Conservation (phyloP, 495 filamentous ascomycete species). For the Trichoderma virens region DNA sequence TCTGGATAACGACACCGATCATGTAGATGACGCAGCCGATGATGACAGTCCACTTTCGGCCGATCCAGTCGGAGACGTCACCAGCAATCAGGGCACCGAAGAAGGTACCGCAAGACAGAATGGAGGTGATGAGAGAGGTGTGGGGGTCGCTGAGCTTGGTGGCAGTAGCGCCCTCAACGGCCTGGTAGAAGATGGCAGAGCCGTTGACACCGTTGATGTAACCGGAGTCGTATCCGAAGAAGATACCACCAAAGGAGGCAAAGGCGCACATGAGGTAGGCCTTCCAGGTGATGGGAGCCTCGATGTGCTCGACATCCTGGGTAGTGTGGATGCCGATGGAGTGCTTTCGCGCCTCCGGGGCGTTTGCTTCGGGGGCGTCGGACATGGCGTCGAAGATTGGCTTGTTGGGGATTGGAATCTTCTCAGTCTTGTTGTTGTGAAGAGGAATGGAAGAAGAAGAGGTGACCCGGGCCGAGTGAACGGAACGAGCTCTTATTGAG, state of each 20-base stretch:
- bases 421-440: background rate
- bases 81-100: conserved; percentile 57
- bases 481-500: background rate
- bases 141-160: conserved; percentile 20
- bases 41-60: conserved; percentile 54
- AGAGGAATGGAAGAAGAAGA: background rate
- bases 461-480: conserved; percentile 1
- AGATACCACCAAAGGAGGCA: conserved; percentile 53
- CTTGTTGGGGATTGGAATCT: background rate
- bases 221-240: conserved; percentile 52
- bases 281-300: conserved; percentile 58
- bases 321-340: conserved; percentile 8
- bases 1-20: conserved; percentile 52
- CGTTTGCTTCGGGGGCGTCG: background rate
- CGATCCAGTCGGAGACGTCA: conserved; percentile 54
- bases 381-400: background rate
- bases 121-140: conserved; percentile 52
- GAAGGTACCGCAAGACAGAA: conserved; percentile 60
- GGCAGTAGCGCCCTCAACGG: conserved; percentile 29
- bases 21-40: conserved; percentile 49
- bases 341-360: background rate
- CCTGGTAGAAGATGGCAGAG: conserved; percentile 43
- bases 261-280: conserved; percentile 63
- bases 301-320: conserved; percentile 44
- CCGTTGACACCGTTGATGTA: conserved; percentile 54